Evolutionary conservation across 352 stramenopile genomes (phyloP).

Genomic region (Plasmopara muralis): DNA sequence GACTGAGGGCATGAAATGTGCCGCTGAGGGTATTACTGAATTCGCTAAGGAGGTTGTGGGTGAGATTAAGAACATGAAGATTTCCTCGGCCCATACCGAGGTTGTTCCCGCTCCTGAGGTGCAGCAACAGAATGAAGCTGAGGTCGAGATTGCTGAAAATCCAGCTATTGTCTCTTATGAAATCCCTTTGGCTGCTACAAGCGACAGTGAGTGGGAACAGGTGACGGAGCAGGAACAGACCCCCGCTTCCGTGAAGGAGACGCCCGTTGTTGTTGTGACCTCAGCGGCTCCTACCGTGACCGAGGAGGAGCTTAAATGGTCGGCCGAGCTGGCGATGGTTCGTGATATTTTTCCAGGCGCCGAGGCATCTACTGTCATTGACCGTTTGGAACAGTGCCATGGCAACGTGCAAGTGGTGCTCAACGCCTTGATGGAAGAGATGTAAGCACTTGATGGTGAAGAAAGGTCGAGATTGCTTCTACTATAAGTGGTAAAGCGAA

Average conservation of each 20-base stretch:
- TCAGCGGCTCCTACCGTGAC: constrained; percentile 30
- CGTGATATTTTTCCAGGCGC: constrained; percentile 68
- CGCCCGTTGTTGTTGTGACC: constrained; percentile 34
- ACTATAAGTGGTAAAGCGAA: no score
- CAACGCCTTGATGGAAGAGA: constrained; percentile 76
- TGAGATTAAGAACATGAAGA: constrained; percentile 57
- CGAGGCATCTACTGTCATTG: constrained; percentile 38
- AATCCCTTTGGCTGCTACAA: constrained; percentile 12
- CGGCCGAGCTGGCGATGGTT: constrained; percentile 56
- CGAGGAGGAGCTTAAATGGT: constrained; percentile 78
- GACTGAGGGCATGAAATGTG: constrained; percentile 68
- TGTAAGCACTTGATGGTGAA: constrained; percentile 31
- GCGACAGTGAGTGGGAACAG: constrained; percentile 70
- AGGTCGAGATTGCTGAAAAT: constrained; percentile 1
- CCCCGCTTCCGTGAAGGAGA: constrained; percentile 23
- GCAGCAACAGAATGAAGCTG: constrained; percentile 25
- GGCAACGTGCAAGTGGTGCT: constrained; percentile 78
- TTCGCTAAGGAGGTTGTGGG: constrained; percentile 74
- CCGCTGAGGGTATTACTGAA: constrained; percentile 58
- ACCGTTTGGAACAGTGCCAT: constrained; percentile 70
- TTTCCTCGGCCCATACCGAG: constrained; percentile 22
- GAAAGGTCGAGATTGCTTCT: no score
- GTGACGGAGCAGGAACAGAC: constrained; percentile 36
- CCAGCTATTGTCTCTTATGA: constrained; percentile 14
- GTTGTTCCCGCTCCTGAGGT: constrained; percentile 21